phyloP scores from a whole-genome alignment of 2,329 filamentous ascomycete species.

The Alternaria infectoria region DNA sequence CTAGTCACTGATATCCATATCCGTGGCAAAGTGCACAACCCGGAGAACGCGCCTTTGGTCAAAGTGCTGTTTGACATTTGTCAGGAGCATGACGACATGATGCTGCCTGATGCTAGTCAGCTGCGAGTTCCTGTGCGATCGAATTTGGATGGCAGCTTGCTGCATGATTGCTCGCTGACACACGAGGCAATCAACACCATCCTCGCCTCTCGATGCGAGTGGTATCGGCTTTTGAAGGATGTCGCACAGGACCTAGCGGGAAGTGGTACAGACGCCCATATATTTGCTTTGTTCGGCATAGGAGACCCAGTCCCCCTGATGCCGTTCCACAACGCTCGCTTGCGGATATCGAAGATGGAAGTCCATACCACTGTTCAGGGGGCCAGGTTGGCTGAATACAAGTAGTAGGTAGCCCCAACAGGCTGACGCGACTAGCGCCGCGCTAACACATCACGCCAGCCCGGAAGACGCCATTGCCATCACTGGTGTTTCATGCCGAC shows the following conservation, averaged over 20 bases:
- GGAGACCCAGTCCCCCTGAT: slow-evolving; percentile 26
- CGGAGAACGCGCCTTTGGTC: slow-evolving; percentile 25
- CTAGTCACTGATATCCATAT: slow-evolving; percentile 23
- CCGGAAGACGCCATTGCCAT: slow-evolving; percentile 14
- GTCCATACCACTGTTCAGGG: slow-evolving; percentile 6
- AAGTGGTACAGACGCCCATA: slow-evolving; percentile 11
- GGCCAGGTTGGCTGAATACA: slow-evolving; percentile 7
- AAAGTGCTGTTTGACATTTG: slow-evolving; percentile 16
- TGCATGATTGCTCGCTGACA: slow-evolving; percentile 4
- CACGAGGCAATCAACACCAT: slow-evolving; percentile 23
- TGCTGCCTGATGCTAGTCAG: slow-evolving; percentile 13
- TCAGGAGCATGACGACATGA: slow-evolving; percentile 10
- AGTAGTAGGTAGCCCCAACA: slow-evolving; percentile 5
- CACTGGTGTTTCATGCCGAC: slow-evolving; percentile 16
- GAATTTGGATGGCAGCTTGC: slow-evolving; percentile 14
- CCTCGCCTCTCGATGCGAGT: slow-evolving; percentile 28
- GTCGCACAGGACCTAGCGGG: slow-evolving; percentile 20
- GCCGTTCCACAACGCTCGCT: slow-evolving; percentile 18
- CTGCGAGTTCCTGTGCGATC: slow-evolving; percentile 21
- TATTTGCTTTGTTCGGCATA: slow-evolving; percentile 28
- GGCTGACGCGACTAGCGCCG: not conserved
- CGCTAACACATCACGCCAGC: slow-evolving; percentile 3
- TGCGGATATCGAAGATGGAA: slow-evolving; percentile 18
- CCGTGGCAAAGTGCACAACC: slow-evolving; percentile 30
- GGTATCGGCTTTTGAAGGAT: slow-evolving; percentile 23